Evolutionary conservation across 179 eudicot species (phyloP), one percentile per base, ranked within the genome.

Genomic region (Carnegiea gigantea): DNA sequence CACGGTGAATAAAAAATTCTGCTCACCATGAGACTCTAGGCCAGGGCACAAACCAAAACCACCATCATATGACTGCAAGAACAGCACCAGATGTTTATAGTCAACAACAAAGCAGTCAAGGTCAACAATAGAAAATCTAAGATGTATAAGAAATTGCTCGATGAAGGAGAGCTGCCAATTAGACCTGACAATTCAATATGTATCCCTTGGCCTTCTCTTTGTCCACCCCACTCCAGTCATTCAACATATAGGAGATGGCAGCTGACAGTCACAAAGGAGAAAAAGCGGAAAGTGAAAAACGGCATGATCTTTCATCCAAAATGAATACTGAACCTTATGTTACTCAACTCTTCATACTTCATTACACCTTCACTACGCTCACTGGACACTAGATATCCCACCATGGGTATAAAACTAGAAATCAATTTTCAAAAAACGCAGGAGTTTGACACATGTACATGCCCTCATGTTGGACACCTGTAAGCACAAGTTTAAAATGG

Each of bases 21-120:
- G 87, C 97, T 87, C 88, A 94, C 98, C 98, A 89, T 94, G 97
- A 80, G 98, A 93, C 87, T 94, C 98, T 74, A 92, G 86, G 74
- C 97, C 93, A 85, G 98, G 98, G 82, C 87, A 87, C 82, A 94
- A 84, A 71, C 98, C 98, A 84, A 94, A 94, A 82, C 98, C 98
- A 78, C 98, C 98, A 78, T 94, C 98, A 90, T 92, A 95, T 40
- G 98, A 95, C 98, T 95, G 95, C 89, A 88, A 82, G 40, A 80
- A 79, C 24, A 70, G 73, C 14, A 77, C 40, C 77, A 79, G 33
- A 79, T 59, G 51, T 71, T 38, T 46, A 24, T 2, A 65, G 70
- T 73, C 18, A 76, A 51, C 60, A 75, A 77, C 54, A 57, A 33
- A 33, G 59, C 33, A 48, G 30, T 67, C 60, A 53, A 23, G 9